Evolutionary conservation across 345 rosid species (phyloP), one percentile per base, ranked within the genome.

Genomic region (Rhodamnia rubescens): DNA sequence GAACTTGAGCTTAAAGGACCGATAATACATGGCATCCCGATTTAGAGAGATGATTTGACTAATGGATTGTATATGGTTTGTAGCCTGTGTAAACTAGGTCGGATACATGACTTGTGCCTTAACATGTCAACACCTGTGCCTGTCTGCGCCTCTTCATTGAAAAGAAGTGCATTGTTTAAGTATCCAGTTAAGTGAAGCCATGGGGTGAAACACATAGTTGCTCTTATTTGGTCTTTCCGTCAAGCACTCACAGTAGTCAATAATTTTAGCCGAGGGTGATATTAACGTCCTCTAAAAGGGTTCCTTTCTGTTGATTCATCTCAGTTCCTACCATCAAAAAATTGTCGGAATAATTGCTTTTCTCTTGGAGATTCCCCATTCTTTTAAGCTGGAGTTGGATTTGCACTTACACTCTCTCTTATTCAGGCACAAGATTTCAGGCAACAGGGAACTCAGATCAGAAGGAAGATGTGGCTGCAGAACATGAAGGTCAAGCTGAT

Each of bases 401-500:
- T 86, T 54, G 40, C 55, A 56, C 75, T 32, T 42, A 52, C 52
- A 42, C 42, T 75, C 78, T 58, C 15, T 69, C 24, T 64, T 57
- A 55, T 81, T 24, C 88, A 94, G 98, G 98, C 98, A 3, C 94
- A 93, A 89, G 98, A 92, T 87, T 94, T 94, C 91, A 92, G 93
- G 92, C 91, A 90, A 56, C 93, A 91, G 53, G 98, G 98, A 22
- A 93, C 93, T 75, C 56, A 86, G 91, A 91, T 93, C 90, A 90
- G 92, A 91, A 90, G 98, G 88, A 94, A 90, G 91, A 92, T 94
- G 96, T 94, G 98, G 98, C 49, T 91, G 40, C 91, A 92, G 89
- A 93, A 88, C 93, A 93, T 93, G 94, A 96, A 93, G 89, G 88
- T 93, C 53, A 96, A 95, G 92, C 92, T 94, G 82, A 90, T 94